Conservation (phyloP, 139 green algal species). For the Mesotaenium endlicherianum region DNA sequence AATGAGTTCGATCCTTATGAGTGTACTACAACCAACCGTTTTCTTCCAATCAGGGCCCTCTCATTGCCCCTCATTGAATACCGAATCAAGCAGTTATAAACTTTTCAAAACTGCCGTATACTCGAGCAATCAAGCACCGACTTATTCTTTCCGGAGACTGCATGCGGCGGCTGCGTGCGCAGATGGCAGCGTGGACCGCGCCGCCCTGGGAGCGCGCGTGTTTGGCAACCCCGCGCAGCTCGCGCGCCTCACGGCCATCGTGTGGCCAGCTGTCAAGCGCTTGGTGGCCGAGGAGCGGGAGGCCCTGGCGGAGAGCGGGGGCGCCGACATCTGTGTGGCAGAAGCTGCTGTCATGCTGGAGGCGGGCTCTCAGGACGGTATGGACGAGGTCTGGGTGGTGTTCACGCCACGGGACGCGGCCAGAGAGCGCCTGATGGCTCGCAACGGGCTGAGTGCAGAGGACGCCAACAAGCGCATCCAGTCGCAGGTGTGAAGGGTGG, state of each 20-base stretch:
- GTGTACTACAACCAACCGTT: too few species aligned
- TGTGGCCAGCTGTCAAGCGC: constrained; percentile 30
- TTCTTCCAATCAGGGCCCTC: too few species aligned
- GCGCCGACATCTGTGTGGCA: constrained; percentile 16
- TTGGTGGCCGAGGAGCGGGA: constrained; percentile 35
- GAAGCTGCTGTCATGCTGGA: constrained; percentile 39
- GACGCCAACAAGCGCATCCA: constrained; percentile 31
- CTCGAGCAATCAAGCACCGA: too few species aligned
- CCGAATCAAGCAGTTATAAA: too few species aligned
- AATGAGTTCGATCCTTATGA: too few species aligned
- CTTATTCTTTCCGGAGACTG: too few species aligned
- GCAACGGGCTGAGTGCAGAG: constrained; percentile 30
- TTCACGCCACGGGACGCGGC: constrained; percentile 19
- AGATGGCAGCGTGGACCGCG: constrained; percentile 22
- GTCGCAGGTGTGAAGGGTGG: constrained; percentile 9
- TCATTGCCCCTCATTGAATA: too few species aligned
- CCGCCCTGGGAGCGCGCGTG: constrained; percentile 13
- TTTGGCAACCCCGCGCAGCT: constrained; percentile 21
- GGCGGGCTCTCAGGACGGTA: constrained; percentile 6
- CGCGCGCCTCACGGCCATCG: constrained; percentile 20
- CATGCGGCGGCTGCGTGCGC: too few species aligned
- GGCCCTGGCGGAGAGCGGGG: neutral
- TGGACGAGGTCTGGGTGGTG: constrained; percentile 49
- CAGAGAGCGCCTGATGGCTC: constrained; percentile 20
- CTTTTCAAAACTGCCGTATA: too few species aligned